Percentiles rank a stretch among this genome's conserved stretches.
phyloP scores from a whole-genome alignment of 108 stramenopile genomes.

The Pseudonitzschia pungens region DNA sequence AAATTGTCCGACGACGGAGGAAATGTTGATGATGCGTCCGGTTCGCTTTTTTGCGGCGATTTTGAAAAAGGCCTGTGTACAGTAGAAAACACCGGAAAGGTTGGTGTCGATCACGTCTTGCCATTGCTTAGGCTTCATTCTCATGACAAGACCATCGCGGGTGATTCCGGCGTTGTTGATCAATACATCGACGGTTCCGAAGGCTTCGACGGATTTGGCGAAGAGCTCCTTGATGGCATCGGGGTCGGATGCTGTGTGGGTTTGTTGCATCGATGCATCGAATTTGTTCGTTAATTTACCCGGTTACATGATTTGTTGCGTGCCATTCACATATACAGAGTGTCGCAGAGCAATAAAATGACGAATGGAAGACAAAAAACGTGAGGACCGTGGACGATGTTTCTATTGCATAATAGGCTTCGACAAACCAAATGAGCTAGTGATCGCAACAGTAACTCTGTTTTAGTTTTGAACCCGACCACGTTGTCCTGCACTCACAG shows the following conservation, averaged over 20 bases:
- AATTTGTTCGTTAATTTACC: background rate
- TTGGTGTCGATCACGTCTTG: constrained; percentile 95
- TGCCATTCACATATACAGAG: background rate
- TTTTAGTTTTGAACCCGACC: no score
- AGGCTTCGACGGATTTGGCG: constrained; percentile 65
- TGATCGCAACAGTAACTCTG: no score
- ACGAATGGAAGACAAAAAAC: background rate
- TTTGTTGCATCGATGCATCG: background rate
- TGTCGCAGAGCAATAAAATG: background rate
- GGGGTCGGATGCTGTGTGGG: constrained; percentile 55
- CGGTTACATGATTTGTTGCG: background rate
- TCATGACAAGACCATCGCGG: constrained; percentile 86
- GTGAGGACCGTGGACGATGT: no score
- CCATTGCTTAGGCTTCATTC: constrained; percentile 95
- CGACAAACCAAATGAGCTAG: no score
- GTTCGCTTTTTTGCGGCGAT: constrained; percentile 87
- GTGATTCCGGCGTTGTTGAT: constrained; percentile 99
- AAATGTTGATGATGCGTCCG: constrained; percentile 96
- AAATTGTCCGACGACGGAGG: constrained; percentile 95
- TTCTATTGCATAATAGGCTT: no score
- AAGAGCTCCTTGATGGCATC: constrained; percentile 84
- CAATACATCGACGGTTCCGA: constrained; percentile 86
- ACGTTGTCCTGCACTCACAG: constrained; percentile 50
- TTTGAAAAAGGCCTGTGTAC: constrained; percentile 91
- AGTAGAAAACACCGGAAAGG: constrained; percentile 94